These are phyloP conservation scores for Paraurostyla sp. DNA, from an alignment of 73 alveolate species.

Conservation along the genomic window DNA sequence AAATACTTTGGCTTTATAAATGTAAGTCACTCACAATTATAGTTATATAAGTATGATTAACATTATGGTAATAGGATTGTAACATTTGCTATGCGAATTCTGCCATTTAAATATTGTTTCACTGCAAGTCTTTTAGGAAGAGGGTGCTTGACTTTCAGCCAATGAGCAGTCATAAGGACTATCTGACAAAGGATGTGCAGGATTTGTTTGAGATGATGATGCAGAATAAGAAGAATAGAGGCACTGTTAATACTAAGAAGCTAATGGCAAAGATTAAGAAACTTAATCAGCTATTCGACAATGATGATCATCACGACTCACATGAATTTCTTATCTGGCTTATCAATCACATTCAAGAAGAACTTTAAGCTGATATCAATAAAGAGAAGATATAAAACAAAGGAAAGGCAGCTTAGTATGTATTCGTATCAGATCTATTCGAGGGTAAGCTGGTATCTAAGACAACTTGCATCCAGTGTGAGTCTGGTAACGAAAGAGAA, in stretches of 20 bases:
- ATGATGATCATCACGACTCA: slow-evolving; percentile 85
- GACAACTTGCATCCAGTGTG: slow-evolving; percentile 80
- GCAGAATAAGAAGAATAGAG: slow-evolving; percentile 53
- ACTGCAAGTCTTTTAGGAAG: slow-evolving; percentile 64
- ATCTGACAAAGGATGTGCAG: slow-evolving; percentile 47
- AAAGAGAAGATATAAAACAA: not conserved
- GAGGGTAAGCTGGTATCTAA: slow-evolving; percentile 80
- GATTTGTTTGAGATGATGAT: slow-evolving; percentile 62
- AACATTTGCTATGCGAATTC: slow-evolving; percentile 81
- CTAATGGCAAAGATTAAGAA: slow-evolving; percentile 67
- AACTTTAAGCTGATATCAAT: slow-evolving; percentile 50
- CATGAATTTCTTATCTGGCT: slow-evolving; percentile 84
- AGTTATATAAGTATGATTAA: not conserved
- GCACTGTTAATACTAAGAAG: slow-evolving; percentile 46
- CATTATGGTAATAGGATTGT: slow-evolving; percentile 61
- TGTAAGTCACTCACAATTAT: not conserved
- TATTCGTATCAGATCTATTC: slow-evolving; percentile 80
- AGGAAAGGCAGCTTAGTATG: not conserved
- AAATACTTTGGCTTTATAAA: slow-evolving; percentile 67
- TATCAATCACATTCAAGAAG: slow-evolving; percentile 66
- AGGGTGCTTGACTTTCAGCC: slow-evolving; percentile 45
- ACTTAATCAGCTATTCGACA: slow-evolving; percentile 69
- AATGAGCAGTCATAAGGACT: slow-evolving; percentile 4
- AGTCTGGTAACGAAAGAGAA: slow-evolving; percentile 63
- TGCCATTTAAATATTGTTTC: slow-evolving; percentile 69